Percentiles rank a stretch among this genome's conserved stretches.
Evolutionary conservation across 495 filamentous ascomycete genomes (phyloP).

Genomic region (Penicillium salamii): DNA sequence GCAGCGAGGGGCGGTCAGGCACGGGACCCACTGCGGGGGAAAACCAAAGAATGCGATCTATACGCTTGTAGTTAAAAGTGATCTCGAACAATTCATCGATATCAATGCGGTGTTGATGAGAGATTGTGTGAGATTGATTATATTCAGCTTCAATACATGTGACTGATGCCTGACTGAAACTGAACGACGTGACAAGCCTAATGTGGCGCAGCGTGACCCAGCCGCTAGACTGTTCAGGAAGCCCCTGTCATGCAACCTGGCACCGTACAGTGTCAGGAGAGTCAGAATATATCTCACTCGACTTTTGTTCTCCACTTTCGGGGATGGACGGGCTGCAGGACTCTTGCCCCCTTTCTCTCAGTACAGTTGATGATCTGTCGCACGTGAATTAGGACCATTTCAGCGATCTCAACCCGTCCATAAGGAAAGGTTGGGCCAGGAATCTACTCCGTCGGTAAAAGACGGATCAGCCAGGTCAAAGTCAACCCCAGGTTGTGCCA

Average conservation of each 20-base stretch:
- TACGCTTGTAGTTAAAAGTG: neutral
- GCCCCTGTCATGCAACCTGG: neutral
- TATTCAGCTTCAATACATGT: neutral
- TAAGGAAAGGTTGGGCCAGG: slow-evolving; percentile 21
- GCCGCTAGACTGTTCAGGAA: too few relatives aligned
- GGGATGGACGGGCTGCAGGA: too few relatives aligned
- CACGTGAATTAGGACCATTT: too few relatives aligned
- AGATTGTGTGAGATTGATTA: too few relatives aligned
- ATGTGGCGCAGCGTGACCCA: slow-evolving; percentile 7
- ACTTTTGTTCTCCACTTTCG: too few relatives aligned
- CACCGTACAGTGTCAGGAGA: too few relatives aligned
- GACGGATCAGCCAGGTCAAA: slow-evolving; percentile 19
- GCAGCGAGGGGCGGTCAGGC: slow-evolving; percentile 34
- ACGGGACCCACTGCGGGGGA: slow-evolving; percentile 37
- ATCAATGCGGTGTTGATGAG: too few relatives aligned
- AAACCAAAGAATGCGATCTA: slow-evolving; percentile 3
- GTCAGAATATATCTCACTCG: too few relatives aligned
- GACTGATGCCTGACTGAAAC: slow-evolving; percentile 1
- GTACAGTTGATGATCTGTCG: too few relatives aligned
- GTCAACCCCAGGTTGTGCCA: slow-evolving; percentile 19
- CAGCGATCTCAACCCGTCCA: slow-evolving; percentile 20
- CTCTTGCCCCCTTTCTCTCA: too few relatives aligned
- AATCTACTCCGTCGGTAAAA: slow-evolving; percentile 17
- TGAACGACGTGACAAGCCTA: slow-evolving; percentile 6
- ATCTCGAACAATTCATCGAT: too few relatives aligned